Percentiles rank a stretch among this genome's conserved stretches.
Evolutionary conservation across 495 filamentous ascomycete species (phyloP).

Genomic region (Staphylotrichum longicolle): DNA sequence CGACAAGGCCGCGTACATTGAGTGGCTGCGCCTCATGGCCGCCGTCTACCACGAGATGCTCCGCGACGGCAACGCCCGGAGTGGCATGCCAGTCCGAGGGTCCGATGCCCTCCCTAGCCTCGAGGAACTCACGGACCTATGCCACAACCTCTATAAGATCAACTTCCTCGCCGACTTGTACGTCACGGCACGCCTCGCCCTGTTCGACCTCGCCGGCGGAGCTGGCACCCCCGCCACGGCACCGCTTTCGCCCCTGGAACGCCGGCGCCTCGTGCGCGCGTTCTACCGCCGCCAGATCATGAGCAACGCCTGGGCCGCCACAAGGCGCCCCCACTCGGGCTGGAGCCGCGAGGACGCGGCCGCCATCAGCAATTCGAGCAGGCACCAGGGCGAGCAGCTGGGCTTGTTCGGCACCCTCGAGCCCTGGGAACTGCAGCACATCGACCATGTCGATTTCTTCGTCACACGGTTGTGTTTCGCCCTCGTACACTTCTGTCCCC

Average conservation of each 20-base stretch:
- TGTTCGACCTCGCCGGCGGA: neutral
- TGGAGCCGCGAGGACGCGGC: neutral
- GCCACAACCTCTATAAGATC: constrained; percentile 3
- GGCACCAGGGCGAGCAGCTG: neutral
- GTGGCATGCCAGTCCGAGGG: neutral
- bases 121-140: neutral
- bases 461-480: constrained; percentile 1
- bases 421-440: constrained; percentile 12
- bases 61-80: neutral
- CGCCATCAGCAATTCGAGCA: constrained; percentile 5
- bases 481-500: constrained; percentile 1
- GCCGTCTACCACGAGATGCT: constrained; percentile 8
- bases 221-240: neutral
- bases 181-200: neutral
- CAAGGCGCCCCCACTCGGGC: neutral
- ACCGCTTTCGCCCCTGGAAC: constrained; percentile 4
- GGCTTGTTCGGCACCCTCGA: constrained; percentile 2
- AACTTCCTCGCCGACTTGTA: constrained; percentile 13
- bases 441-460: constrained; percentile 8
- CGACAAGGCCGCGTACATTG: neutral
- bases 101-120: constrained; percentile 1
- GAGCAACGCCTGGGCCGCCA: constrained; percentile 10
- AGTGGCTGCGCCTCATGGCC: constrained; percentile 8
- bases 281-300: constrained; percentile 16
- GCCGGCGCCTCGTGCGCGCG: constrained; percentile 2